Evolutionary conservation across 1,139 yeast species (phyloP), one percentile per base, ranked within the genome.

Genomic region (Hemisphaericaspora xylanilytica): DNA sequence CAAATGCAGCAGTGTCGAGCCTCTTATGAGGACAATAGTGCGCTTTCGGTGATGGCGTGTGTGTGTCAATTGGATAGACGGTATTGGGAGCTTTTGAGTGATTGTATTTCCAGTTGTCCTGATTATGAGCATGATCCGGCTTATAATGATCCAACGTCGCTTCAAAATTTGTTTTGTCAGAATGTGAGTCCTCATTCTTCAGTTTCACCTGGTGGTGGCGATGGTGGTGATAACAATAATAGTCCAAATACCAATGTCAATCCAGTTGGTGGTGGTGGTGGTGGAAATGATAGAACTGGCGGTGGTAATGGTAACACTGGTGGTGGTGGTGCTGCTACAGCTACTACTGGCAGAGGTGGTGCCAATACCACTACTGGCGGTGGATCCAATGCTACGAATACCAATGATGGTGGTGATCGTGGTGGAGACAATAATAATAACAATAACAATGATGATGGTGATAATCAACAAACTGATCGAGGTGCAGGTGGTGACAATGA

Each of bases 41-140:
- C 37, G 4, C 28, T 34, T 34, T 21, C 28, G n/a, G 37, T 34
- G 13, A 20, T 18, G 30, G 37, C 25, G 9, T 40, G 43, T 35
- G 32, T 40, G 24, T 40, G 43, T 33, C n/a, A 34, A 15, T 18
- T 40, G 13, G 37, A 29, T 12, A 24, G 20, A 15, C 36, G 32
- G n/a, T 40, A 40, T 26, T 40, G 41, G 41, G 31, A 35, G 10
- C 20, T 32, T 21, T 29, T 40, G 20, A 32, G 35, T 15, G 29
- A 31, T 13, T 40, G 43, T 35, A 27, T 32, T 30, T 25, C 35
- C 10, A 27, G 18, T 13, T 34, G 37, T 20, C 22, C 20, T 21
- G 32, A 34, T 4, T 12, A 13, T 14, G 21, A 11, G 5, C 6
- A 12, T 28, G 28, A 28, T 21, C 5, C 37, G 10, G 4, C 22